A percentile compares a stretch with the other conserved stretches of the same genome.
Conservation (phyloP, 2,329 filamentous ascomycete genomes). For the Cucurbitaria berberidis region DNA sequence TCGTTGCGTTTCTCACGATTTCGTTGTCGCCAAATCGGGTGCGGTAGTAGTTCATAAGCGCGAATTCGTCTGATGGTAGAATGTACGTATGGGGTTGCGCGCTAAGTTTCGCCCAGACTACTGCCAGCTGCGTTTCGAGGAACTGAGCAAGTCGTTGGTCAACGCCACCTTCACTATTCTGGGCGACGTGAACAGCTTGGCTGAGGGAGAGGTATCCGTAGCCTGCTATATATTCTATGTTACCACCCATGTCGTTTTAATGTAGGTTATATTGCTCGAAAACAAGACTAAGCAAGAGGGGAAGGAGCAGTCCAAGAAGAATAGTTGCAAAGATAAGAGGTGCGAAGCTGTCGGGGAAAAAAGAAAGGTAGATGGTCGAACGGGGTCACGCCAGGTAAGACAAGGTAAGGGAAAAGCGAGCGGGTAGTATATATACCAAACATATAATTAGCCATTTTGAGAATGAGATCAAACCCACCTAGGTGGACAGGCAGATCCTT, state of each 20-base stretch:
- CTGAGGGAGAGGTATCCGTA: constrained; percentile 60
- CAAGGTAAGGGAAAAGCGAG: constrained; percentile 29
- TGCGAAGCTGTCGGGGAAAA: constrained; percentile 11
- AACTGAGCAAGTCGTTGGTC: constrained; percentile 68
- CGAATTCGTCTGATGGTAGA: constrained; percentile 78
- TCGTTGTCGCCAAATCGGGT: constrained; percentile 64
- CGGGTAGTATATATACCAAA: constrained; percentile 37
- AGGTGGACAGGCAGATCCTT: constrained; percentile 43
- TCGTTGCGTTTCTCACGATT: constrained; percentile 59
- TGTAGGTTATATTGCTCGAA: constrained; percentile 31
- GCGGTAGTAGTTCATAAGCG: constrained; percentile 85
- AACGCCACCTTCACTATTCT: constrained; percentile 72
- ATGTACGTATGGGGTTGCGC: constrained; percentile 72
- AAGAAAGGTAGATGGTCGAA: constrained; percentile 13
- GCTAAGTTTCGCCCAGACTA: constrained; percentile 72
- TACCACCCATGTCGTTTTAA: constrained; percentile 51
- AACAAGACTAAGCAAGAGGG: constrained; percentile 34
- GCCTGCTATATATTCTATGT: constrained; percentile 48
- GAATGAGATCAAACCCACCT: constrained; percentile 45
- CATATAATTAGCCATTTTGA: constrained; percentile 36
- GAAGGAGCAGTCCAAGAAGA: constrained; percentile 21
- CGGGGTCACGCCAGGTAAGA: constrained; percentile 14
- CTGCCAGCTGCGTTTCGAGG: constrained; percentile 64
- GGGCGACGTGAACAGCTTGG: constrained; percentile 75
- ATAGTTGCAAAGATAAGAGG: constrained; percentile 19